Evolutionary conservation across 352 stramenopile species (phyloP), one percentile per base, ranked within the genome.

Genomic region (Pythium graminicola): DNA sequence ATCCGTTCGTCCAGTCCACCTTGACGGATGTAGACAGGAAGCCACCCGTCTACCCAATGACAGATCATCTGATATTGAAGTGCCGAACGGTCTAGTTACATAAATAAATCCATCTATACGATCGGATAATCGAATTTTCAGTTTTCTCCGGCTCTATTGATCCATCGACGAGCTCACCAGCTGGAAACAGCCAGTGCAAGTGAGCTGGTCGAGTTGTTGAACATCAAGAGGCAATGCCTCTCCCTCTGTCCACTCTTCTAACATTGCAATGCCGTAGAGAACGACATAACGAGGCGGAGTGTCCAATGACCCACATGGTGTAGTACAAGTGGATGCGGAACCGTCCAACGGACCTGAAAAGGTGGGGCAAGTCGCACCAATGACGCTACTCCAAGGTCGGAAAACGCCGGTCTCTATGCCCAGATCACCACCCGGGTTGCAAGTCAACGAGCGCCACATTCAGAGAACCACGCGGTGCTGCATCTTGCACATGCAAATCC

Each of bases 141-240:
- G 22, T 47, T 29, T 32, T 8, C 6, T 51, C 45, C 29, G 45
- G 31, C 45, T 51, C 29, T 51, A 39, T 49, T 39, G 28, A 11
- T 9, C n/a, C 14, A 24, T 16, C 7, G 2, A 17, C 36, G 13
- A 42, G 16, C 42, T 23, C 23, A 49, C 42, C 42, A 49, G 42
- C 28, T 38, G 27, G 5, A 4, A 8, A 3, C n/a, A 53, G 45
- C 32, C 33, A 32, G 35, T 43, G 14, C 20, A 14, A 46, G 11
- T 17, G 47, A 31, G 31, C 9, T 16, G 31, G 16, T 38, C 31
- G 31, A 36, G 31, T 14, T 36, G 31, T 36, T 14, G n/a, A n/a
- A n/a, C 31, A 38, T 38, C 31, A 53, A 31, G 8, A 26, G 46
- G 5, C 46, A 53, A 53, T 44, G 46, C 46, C 46, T 53, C 46